Conservation (phyloP, 208 protist genomes). For the Trypanosoma mega region DNA sequence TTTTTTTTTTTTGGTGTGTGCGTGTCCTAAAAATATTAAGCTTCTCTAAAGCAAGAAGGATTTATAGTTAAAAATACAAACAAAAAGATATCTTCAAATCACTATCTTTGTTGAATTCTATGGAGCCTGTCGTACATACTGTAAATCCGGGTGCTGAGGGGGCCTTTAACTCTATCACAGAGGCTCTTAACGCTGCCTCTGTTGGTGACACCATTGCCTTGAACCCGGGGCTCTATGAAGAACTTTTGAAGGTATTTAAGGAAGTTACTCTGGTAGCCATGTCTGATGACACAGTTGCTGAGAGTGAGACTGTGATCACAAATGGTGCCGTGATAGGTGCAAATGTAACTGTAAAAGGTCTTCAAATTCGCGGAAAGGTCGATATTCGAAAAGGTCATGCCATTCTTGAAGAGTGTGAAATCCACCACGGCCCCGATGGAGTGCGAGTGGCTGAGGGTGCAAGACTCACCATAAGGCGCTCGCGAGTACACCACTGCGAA, state of each 20-base stretch:
- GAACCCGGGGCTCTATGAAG: constrained; percentile 76
- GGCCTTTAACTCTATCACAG: constrained; percentile 55
- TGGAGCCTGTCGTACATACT: constrained; percentile 23
- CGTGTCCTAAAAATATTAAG: too few species aligned
- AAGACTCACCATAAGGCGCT: constrained; percentile 46
- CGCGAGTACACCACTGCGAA: constrained; percentile 69
- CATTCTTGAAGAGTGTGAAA: constrained; percentile 71
- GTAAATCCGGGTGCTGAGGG: constrained; percentile 39
- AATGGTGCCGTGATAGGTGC: constrained; percentile 52
- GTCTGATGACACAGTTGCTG: constrained; percentile 25
- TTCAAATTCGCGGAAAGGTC: constrained; percentile 61
- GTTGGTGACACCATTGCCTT: constrained; percentile 61
- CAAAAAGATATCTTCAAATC: too few species aligned
- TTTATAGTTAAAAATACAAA: not conserved
- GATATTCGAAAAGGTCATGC: constrained; percentile 77
- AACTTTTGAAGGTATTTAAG: constrained; percentile 51
- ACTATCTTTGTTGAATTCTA: too few species aligned
- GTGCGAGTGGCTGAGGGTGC: constrained; percentile 57
- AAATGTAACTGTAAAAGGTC: constrained; percentile 42
- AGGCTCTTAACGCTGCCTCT: constrained; percentile 44
- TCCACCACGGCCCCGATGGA: constrained; percentile 74
- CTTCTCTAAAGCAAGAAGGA: not conserved
- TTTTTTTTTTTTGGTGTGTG: constrained; percentile 16
- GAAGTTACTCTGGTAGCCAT: constrained; percentile 47
- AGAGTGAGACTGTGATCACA: constrained; percentile 52